phyloP scores from a whole-genome alignment of 2,329 filamentous ascomycete species.

The Xylariaceae sp. region DNA sequence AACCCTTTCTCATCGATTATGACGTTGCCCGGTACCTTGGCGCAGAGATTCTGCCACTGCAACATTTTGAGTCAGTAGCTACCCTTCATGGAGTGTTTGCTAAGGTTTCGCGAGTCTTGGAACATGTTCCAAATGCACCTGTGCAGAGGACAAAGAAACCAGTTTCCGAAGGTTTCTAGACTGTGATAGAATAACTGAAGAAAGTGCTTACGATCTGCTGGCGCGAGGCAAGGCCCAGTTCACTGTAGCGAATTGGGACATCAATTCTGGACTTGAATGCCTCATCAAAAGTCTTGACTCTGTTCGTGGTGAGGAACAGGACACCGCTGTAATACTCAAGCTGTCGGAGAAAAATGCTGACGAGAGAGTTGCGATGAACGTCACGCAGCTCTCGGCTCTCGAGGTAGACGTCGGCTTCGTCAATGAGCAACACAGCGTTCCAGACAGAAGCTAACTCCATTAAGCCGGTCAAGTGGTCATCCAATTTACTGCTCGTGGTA shows the following conservation, averaged over 20 bases:
- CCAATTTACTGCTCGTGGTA: constrained; percentile 21
- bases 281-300: constrained; percentile 22
- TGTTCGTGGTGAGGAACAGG: constrained; percentile 25
- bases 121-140: no score
- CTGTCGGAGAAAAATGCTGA: constrained; percentile 24
- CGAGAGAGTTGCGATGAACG: constrained; percentile 22
- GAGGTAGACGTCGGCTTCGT: constrained; percentile 35
- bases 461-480: constrained; percentile 22
- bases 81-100: no score
- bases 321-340: constrained; percentile 25
- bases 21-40: constrained; percentile 23
- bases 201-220: constrained; percentile 13
- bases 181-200: no score
- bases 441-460: constrained; percentile 43
- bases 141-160: no score
- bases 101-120: no score
- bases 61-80: no score
- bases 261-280: constrained; percentile 25
- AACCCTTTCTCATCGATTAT: constrained; percentile 20
- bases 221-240: constrained; percentile 17
- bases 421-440: constrained; percentile 35
- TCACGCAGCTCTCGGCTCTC: constrained; percentile 32
- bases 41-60: constrained; percentile 27
- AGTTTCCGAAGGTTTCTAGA: no score
- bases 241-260: constrained; percentile 23